Conservation (phyloP, 441 rosid species). For the Eutrema salsugineum region DNA sequence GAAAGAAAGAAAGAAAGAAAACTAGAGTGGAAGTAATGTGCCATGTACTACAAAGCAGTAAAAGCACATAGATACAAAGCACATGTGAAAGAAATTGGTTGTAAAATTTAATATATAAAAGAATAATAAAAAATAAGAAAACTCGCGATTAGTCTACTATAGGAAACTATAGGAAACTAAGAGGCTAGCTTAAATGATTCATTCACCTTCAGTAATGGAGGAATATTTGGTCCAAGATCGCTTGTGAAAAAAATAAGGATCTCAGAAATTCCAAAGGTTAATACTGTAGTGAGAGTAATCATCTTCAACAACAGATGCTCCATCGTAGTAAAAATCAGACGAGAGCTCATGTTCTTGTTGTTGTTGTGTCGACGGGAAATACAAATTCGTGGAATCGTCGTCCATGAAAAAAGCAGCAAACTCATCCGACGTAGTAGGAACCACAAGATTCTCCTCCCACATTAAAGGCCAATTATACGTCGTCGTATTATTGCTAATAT, state of each 20-base stretch:
- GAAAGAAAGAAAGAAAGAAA: not conserved
- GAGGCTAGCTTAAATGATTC: not conserved
- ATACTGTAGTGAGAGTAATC: constrained; percentile 22
- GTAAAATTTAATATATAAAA: not conserved
- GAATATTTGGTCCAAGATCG: constrained; percentile 18
- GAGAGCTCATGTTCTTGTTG: constrained; percentile 14
- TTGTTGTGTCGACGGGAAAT: constrained; percentile 19
- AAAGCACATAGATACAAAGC: not conserved
- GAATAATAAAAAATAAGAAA: not conserved
- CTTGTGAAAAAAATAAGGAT: constrained; percentile 12
- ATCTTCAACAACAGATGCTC: constrained; percentile 23
- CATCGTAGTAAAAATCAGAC: constrained; percentile 35
- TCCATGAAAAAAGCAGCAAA: constrained; percentile 14
- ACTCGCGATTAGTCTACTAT: not conserved
- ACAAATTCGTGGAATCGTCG: not conserved
- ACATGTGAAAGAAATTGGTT: not conserved
- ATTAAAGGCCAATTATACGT: constrained; percentile 16
- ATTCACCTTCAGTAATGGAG: not conserved
- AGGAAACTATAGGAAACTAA: not conserved
- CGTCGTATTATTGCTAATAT: not conserved
- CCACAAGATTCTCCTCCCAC: constrained; percentile 27
- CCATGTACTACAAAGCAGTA: not conserved
- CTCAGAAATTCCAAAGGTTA: constrained; percentile 35
- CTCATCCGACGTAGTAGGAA: constrained; percentile 3
- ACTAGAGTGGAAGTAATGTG: not conserved